A percentile compares a stretch with the other conserved stretches of the same genome.
Conservation (phyloP, 805 yeast genomes). For the Lipomyces mesembrius region DNA sequence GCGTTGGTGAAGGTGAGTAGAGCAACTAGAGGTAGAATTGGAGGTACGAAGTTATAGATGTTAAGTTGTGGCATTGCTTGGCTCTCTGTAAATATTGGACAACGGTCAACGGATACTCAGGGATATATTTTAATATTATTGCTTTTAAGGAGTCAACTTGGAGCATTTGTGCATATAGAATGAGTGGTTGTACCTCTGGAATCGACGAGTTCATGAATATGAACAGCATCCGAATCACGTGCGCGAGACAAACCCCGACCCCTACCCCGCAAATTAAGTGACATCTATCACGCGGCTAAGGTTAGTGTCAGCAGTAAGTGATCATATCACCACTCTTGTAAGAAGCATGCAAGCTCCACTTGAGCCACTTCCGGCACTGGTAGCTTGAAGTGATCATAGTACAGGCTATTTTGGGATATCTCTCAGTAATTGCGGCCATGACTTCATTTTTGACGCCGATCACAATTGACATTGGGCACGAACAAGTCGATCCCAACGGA, state of each 20-base stretch:
- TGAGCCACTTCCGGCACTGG: background rate
- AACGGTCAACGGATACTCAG: background rate
- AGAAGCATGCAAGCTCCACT: background rate
- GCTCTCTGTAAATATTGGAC: background rate
- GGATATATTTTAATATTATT: background rate
- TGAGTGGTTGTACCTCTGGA: no score
- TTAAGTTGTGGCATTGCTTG: background rate
- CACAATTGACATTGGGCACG: background rate
- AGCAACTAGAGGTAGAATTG: conserved; percentile 17
- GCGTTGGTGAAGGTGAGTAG: conserved; percentile 36
- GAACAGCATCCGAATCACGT: background rate
- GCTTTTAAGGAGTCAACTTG: background rate
- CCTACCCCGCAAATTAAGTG: conserved; percentile 1
- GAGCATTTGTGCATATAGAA: background rate
- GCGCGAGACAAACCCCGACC: background rate
- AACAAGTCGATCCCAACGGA: background rate
- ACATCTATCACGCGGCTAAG: no score
- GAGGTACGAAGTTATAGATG: conserved; percentile 1
- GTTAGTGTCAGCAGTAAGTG: no score
- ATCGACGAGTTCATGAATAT: no score
- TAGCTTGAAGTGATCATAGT: background rate
- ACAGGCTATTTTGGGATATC: background rate
- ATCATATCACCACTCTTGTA: background rate
- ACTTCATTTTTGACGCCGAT: conserved; percentile 1
- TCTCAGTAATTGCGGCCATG: background rate